Evolutionary conservation across 1,284 basidiomycete species (phyloP).

Genomic region (Cystobasidiaceae sp.): DNA sequence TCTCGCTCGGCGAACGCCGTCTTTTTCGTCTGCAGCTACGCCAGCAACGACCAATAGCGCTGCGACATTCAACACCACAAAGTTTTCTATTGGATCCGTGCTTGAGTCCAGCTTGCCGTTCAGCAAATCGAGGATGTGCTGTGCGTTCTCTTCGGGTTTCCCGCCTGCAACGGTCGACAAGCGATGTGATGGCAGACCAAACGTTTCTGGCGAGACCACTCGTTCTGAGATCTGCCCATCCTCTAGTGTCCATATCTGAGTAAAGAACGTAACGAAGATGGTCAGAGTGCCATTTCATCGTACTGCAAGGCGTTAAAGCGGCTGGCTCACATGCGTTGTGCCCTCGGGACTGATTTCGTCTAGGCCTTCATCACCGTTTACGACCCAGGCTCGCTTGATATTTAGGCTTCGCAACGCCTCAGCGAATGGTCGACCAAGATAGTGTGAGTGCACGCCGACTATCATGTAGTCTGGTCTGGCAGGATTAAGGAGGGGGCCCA

Average conservation of each 20-base stretch:
- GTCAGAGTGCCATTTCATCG: not conserved
- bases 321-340: slow-evolving; percentile 61
- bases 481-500: slow-evolving; percentile 93
- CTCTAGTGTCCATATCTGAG: slow-evolving; percentile 51
- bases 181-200: slow-evolving; percentile 67
- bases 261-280: too few species aligned
- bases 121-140: slow-evolving; percentile 59
- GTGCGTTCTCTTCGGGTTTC: slow-evolving; percentile 67
- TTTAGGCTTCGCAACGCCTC: slow-evolving; percentile 59
- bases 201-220: slow-evolving; percentile 53
- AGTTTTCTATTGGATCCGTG: slow-evolving; percentile 59
- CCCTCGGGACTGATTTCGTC: slow-evolving; percentile 95
- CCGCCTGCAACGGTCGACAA: slow-evolving; percentile 66
- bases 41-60: slow-evolving; percentile 77
- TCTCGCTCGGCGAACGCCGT: slow-evolving; percentile 68
- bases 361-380: slow-evolving; percentile 84
- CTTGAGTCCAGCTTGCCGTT: slow-evolving; percentile 45
- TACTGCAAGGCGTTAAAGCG: not conserved
- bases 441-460: slow-evolving; percentile 78
- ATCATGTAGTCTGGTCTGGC: slow-evolving; percentile 78
- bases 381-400: slow-evolving; percentile 78
- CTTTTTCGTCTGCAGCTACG: slow-evolving; percentile 60
- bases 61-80: slow-evolving; percentile 78
- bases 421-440: slow-evolving; percentile 80
- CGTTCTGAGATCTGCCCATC: slow-evolving; percentile 48